These are phyloP conservation scores for Solanum appendiculatum DNA, from an alignment of 257 asterid species.

Conservation along the genomic window DNA sequence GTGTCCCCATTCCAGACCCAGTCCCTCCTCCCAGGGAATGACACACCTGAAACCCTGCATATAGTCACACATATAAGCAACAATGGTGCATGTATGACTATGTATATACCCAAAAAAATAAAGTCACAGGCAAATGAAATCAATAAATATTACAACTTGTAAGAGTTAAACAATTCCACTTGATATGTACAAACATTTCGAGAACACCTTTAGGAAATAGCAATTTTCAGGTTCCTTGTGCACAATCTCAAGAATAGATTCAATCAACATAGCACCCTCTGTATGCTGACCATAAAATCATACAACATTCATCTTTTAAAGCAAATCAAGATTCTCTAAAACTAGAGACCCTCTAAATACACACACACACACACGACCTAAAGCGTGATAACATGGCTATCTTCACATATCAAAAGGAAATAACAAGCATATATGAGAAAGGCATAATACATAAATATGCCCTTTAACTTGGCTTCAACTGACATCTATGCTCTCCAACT, in stretches of 20 bases:
- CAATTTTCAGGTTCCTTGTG: not conserved
- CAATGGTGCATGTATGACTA: not conserved
- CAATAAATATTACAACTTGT: not conserved
- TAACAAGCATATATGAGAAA: not conserved
- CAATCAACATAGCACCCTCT: not conserved
- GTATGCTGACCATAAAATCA: not conserved
- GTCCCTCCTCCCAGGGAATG: conserved; percentile 27
- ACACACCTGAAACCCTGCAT: conserved; percentile 16
- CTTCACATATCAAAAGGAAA: not conserved
- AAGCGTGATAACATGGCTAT: not conserved
- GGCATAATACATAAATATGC: too few relatives aligned
- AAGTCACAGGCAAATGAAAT: not conserved
- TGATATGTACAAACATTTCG: not conserved
- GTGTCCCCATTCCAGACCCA: conserved; percentile 29
- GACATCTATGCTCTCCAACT: too few relatives aligned
- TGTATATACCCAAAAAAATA: not conserved
- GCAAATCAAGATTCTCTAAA: not conserved
- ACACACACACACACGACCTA: not conserved
- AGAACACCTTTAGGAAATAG: not conserved
- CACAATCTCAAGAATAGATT: not conserved
- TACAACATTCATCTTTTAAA: not conserved
- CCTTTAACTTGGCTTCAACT: too few relatives aligned
- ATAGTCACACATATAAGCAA: not conserved
- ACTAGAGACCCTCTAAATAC: not conserved
- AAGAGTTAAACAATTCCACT: too few relatives aligned